phyloP scores from a whole-genome alignment of 805 yeast species.

The Candida krabiensis region DNA sequence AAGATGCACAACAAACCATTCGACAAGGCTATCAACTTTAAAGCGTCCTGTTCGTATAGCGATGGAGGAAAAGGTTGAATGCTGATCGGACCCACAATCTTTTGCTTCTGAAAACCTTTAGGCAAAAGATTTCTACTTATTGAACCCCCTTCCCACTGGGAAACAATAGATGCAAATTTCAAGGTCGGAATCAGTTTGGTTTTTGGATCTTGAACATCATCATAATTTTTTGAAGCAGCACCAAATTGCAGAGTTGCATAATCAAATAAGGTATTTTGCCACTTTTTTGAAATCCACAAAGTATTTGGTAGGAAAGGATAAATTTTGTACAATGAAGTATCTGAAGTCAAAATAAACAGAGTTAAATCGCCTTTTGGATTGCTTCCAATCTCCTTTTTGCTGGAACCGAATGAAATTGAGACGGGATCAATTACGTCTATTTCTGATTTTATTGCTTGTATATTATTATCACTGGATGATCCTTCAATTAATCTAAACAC shows the following conservation, averaged over 20 bases:
- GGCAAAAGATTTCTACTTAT: slow-evolving; percentile 16
- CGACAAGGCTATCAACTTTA: slow-evolving; percentile 25
- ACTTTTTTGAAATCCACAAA: slow-evolving; percentile 36
- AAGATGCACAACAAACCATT: slow-evolving; percentile 26
- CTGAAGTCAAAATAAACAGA: slow-evolving; percentile 49
- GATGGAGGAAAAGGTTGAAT: slow-evolving; percentile 55
- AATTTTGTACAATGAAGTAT: slow-evolving; percentile 59
- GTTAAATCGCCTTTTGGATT: slow-evolving; percentile 47
- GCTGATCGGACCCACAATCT: slow-evolving; percentile 49
- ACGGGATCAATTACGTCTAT: slow-evolving; percentile 33
- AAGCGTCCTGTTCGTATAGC: slow-evolving; percentile 48
- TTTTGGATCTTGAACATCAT: slow-evolving; percentile 8
- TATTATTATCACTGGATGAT: slow-evolving; percentile 20
- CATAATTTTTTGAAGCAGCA: slow-evolving; percentile 19
- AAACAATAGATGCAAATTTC: slow-evolving; percentile 25
- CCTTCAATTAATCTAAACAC: slow-evolving; percentile 21
- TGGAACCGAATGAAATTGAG: slow-evolving; percentile 47
- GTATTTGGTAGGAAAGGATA: slow-evolving; percentile 63
- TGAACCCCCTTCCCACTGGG: slow-evolving; percentile 13
- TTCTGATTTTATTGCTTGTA: slow-evolving; percentile 14
- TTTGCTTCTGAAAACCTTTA: slow-evolving; percentile 18
- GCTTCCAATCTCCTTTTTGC: slow-evolving; percentile 13
- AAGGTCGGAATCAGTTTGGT: slow-evolving; percentile 19
- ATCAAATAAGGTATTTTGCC: slow-evolving; percentile 30
- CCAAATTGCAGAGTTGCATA: slow-evolving; percentile 22